phyloP scores from a whole-genome alignment of 768 basidiomycete genomes.

The Harrya chromipes region DNA sequence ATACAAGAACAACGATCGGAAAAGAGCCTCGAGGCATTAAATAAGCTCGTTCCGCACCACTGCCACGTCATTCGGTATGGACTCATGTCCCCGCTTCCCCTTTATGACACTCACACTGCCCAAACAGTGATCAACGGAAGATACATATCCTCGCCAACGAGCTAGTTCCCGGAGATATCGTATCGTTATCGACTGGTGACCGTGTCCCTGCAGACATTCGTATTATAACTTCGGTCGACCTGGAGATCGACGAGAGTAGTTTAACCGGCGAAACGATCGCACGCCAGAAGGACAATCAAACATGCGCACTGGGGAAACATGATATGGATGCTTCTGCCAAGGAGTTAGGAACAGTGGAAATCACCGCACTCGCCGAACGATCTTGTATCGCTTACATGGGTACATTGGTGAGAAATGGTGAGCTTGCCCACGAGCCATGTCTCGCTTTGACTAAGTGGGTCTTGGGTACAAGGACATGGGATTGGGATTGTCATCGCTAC shows the following conservation, averaged over 20 bases:
- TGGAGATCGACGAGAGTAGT: conserved; percentile 95
- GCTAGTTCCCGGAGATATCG: conserved; percentile 93
- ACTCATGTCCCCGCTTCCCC: background rate
- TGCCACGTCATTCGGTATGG: conserved; percentile 78
- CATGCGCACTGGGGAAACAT: conserved; percentile 46
- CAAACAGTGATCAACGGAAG: conserved; percentile 46
- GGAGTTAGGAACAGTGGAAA: conserved; percentile 36
- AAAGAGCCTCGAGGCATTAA: conserved; percentile 89
- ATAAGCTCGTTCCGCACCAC: conserved; percentile 96
- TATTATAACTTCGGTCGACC: conserved; percentile 72
- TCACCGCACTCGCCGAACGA: conserved; percentile 74
- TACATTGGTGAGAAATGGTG: conserved; percentile 87
- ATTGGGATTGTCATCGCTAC: conserved; percentile 84
- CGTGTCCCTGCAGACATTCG: conserved; percentile 93
- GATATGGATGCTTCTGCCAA: conserved; percentile 5
- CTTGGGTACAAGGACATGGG: conserved; percentile 58
- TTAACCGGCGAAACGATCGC: conserved; percentile 91
- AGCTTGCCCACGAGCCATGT: conserved; percentile 7
- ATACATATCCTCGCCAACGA: conserved; percentile 90
- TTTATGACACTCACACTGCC: background rate
- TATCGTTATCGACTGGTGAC: conserved; percentile 87
- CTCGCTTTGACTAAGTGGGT: conserved; percentile 2
- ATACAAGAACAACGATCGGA: conserved; percentile 95
- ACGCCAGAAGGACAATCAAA: conserved; percentile 60
- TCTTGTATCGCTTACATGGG: conserved; percentile 94